Base-by-base conservation (phyloP, 352 stramenopile species). In the Phytophthora quininea region DNA sequence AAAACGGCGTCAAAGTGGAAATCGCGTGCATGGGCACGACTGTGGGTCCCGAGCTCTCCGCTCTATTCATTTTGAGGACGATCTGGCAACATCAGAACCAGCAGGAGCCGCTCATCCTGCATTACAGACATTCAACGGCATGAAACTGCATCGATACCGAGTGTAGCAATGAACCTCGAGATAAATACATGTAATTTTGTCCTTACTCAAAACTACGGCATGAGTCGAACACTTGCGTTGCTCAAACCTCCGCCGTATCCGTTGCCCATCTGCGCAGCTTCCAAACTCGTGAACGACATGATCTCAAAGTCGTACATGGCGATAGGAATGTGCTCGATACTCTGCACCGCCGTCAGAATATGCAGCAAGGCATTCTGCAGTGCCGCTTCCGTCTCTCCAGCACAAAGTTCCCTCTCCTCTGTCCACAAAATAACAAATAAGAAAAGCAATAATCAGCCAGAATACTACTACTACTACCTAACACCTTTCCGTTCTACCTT, bases 221-320 rank as follows among this genome's bases (percentile, higher is more conserved):
- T 82, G 43, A 89, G 59, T 14, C 80, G 69, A 54, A 87, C 76
- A 58, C 73, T 82, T 2, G 53, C 62, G 35, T 64, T 76, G 32
- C 73, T 64, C 53, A 79, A 61, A 1, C 76, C 58, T 0, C 65
- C 67, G 1, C 59, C 67, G 56, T 89, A 86, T 31, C 54, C 72
- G 56, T 71, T 73, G 9, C 78, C 77, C 48, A 55, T 71, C 35
- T 87, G 81, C 43, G 82, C 77, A 2, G 71, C 77, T 38, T 90
- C 81, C 51, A 87, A 58, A 50, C 68, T 88, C 8, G 59, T 75
- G 33, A 71, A 87, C n/a, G 74, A 76, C n/a, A 52, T 67, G 58
- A 90, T 90, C 64, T 95, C 85, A 67, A 93, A 95, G 69, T 95
- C 80, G 69, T 95, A 95, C 80, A 93, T 95, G 31, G 74, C 82